These are phyloP conservation scores for Poronia punctata DNA, from an alignment of 495 filamentous ascomycete species.

Conservation along the genomic window DNA sequence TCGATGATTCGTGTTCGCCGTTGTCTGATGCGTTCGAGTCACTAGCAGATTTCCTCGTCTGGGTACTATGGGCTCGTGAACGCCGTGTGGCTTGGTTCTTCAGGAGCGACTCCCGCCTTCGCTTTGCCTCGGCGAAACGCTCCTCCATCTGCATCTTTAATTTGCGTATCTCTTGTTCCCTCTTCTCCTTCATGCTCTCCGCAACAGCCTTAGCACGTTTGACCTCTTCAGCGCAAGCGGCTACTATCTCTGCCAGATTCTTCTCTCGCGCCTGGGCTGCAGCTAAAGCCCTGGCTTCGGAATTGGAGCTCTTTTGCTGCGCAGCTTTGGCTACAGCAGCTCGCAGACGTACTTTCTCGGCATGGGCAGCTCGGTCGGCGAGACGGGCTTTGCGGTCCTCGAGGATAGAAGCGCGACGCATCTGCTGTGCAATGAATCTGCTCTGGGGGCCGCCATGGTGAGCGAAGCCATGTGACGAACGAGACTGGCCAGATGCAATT, in stretches of 20 bases:
- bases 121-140: conserved; percentile 81
- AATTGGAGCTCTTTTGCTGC: conserved; percentile 51
- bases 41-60: conserved; percentile 36
- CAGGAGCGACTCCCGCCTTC: conserved; percentile 53
- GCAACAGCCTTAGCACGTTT: conserved; percentile 88
- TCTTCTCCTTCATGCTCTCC: conserved; percentile 83
- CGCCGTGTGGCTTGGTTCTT: conserved; percentile 53
- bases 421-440: conserved; percentile 80
- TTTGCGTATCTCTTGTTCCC: conserved; percentile 76
- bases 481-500: conserved; percentile 77
- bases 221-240: conserved; percentile 91
- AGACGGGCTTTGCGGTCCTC: conserved; percentile 89
- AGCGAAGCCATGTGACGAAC: conserved; percentile 50
- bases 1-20: conserved; percentile 37
- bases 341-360: conserved; percentile 89
- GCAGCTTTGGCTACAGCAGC: conserved; percentile 80
- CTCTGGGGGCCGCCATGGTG: conserved; percentile 61
- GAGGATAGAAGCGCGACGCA: conserved; percentile 84
- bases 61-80: conserved; percentile 58
- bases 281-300: conserved; percentile 80
- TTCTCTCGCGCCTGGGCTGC: conserved; percentile 86
- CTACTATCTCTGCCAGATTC: conserved; percentile 86
- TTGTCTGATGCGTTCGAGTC: conserved; percentile 47
- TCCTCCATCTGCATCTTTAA: conserved; percentile 76
- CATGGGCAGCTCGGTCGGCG: conserved; percentile 88